Percentiles rank a stretch among this genome's conserved stretches.
Conservation (phyloP, 768 basidiomycete species). For the Kwoniella pini region DNA sequence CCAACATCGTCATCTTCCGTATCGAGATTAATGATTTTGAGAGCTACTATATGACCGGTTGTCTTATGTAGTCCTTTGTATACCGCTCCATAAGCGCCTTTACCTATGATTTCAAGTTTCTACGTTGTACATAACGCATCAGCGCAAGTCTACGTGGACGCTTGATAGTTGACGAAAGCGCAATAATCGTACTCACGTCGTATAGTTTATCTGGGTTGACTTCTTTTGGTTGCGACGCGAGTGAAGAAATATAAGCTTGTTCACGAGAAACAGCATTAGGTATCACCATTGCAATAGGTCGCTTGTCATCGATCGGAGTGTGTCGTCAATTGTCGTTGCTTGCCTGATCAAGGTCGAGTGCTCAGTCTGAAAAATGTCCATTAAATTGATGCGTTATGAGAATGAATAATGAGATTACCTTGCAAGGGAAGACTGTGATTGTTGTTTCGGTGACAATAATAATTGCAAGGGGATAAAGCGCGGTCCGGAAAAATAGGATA, state of each 20-base stretch:
- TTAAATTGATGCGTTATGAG: too few species aligned
- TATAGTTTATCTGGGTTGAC: conserved; percentile 39
- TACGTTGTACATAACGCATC: conserved; percentile 39
- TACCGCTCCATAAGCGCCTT: conserved; percentile 94
- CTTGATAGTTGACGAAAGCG: too few species aligned
- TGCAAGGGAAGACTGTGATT: too few species aligned
- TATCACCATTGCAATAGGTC: conserved; percentile 35
- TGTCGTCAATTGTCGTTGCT: too few species aligned
- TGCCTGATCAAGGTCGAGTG: too few species aligned
- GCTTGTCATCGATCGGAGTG: too few species aligned
- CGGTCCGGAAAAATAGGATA: too few species aligned
- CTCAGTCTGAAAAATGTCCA: too few species aligned
- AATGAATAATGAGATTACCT: too few species aligned
- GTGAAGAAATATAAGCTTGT: conserved; percentile 38
- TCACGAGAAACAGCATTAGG: conserved; percentile 38
- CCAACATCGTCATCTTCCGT: conserved; percentile 93
- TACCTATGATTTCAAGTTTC: conserved; percentile 88
- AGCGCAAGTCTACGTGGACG: too few species aligned
- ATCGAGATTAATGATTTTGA: conserved; percentile 99
- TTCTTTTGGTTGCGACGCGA: conserved; percentile 45
- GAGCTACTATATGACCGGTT: conserved; percentile 84
- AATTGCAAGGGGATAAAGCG: too few species aligned
- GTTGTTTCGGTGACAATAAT: too few species aligned
- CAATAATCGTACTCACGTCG: conserved; percentile 35
- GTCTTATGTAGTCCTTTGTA: conserved; percentile 84